Base-by-base conservation (phyloP, 1,139 yeast species). In the Suhomyces anneliseae region DNA sequence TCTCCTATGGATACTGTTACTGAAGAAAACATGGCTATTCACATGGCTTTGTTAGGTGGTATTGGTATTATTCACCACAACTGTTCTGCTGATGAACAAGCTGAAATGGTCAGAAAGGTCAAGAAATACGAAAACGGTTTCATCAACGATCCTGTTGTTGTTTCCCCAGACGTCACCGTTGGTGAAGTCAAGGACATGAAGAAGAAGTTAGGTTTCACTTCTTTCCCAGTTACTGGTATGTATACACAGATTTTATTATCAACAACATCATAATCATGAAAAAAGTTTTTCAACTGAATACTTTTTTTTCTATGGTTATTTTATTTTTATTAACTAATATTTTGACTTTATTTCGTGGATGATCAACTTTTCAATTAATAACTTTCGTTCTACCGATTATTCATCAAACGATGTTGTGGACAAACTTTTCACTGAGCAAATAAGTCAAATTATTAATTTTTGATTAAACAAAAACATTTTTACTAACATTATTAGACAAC, bases 1-100 rank as follows among this genome's bases (percentile, higher is more conserved):
- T 90, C 97, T 62, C 99, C 99, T 60, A 93, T 93, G 99, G 99
- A 93, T 73, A 93, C 99, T 45, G 99, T 93, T 54, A 95, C 99
- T 50, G 99, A 93, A 77, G 78, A 90, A 54, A 87, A 85, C 53
- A 93, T 93, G 99, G 99, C 99, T 57, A 93, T 95, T 61, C 85
- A 90, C 74, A 92, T 93, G 97, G 98, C 99, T 59, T 82, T 93
- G 59, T 82, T 92, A 61, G 99, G 99, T 68, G 99, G 99, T 72
- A 90, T 93, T 69, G 99, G 99, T 82, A 89, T 95, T 64, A 85
- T 93, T 61, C 99, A 93, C 72, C 98, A 93, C 79, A 93, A 93
- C 80, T 92, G 97, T 76, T 70, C 96, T 51, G 80, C 96, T 52
- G 98, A 93, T 44, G 98, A 90, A 69, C 99, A 93, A 76, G 99